Base-by-base conservation (phyloP, 805 yeast species). In the Dipodascopsis tothii region DNA sequence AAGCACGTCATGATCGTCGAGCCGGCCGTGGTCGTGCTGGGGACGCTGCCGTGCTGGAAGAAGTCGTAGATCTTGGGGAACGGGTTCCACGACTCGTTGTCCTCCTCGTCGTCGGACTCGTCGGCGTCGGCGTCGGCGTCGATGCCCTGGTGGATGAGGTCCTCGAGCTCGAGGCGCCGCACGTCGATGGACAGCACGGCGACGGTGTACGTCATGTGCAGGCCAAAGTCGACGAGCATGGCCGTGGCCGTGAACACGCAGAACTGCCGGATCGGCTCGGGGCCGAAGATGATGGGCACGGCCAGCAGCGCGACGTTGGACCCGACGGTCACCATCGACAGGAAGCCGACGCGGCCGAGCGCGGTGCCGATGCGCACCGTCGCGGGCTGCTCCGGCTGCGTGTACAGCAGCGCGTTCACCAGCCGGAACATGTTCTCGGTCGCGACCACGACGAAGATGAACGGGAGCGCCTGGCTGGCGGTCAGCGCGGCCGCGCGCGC, bases 111-210 rank as follows among this genome's bases (percentile, higher is more conserved):
- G 22, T 46, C 52, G 5, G 51, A 42, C 17, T 47, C 51, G n/a
- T 45, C 51, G 2, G 45, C n/a, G 11, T 36, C 37, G 17, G 41
- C 6, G 50, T 14, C 14, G 45, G 34, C 6, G 32, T 22, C 7
- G 32, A 46, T n/a, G 38, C 32, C 19, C 41, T 40, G 3, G 45
- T 37, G 45, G 14, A 47, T 46, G 21, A 78, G 58, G 47, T 79
- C 85, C 14, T 73, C 73, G 16, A 80, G 67, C 52, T 81, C 88
- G 21, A 73, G 60, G 42, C 85, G 69, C 37, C 79, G 72, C 23
- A 79, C 63, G 62, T 85, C 94, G 32, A 84, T 73, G 16, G 81
- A 70, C 23, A 84, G 63, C 1, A 83, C 75, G 0, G 86, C 77
- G 1, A 78, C 66, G 46, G 83, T 74, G 59, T 70, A 84, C 1